A percentile compares a stretch with the other conserved stretches of the same genome.
Evolutionary conservation across 345 rosid genomes (phyloP).

Genomic region (Dipteronia sinensis): DNA sequence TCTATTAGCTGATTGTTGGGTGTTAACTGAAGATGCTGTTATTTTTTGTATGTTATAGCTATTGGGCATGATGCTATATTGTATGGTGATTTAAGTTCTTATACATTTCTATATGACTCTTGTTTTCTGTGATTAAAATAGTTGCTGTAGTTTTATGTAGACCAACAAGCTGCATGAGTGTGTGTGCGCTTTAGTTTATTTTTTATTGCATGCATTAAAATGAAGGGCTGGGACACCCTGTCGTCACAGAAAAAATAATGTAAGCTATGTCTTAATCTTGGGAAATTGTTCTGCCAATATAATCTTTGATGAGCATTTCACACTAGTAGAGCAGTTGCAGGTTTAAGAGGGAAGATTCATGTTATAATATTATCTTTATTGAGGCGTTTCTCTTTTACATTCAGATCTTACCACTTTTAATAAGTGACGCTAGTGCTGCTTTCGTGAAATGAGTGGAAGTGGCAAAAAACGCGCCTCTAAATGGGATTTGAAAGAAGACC

Average conservation of each 20-base stretch:
- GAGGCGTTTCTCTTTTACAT: conserved; percentile 10
- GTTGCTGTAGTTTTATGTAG: neutral
- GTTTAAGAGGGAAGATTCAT: neutral
- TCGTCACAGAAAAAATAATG: neutral
- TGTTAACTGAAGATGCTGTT: neutral
- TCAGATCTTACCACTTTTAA: conserved; percentile 26
- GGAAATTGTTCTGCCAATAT: neutral
- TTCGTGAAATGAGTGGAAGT: conserved; percentile 56
- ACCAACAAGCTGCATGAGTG: neutral
- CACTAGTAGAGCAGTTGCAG: neutral
- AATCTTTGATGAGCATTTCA: neutral
- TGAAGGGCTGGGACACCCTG: neutral
- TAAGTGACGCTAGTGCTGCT: conserved; percentile 19
- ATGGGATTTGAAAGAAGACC: conserved; percentile 83
- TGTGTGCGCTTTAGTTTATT: neutral
- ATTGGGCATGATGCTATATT: neutral
- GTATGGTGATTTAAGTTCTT: neutral
- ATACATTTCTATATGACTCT: neutral
- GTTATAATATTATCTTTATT: conserved; percentile 7
- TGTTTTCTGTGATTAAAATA: neutral
- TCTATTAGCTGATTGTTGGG: neutral
- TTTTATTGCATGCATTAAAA: neutral
- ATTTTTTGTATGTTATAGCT: neutral
- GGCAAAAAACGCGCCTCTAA: conserved; percentile 67
- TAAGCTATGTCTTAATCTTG: neutral